Evolutionary conservation across 2,329 filamentous ascomycete species (phyloP).

Genomic region (Didymella pinodella): DNA sequence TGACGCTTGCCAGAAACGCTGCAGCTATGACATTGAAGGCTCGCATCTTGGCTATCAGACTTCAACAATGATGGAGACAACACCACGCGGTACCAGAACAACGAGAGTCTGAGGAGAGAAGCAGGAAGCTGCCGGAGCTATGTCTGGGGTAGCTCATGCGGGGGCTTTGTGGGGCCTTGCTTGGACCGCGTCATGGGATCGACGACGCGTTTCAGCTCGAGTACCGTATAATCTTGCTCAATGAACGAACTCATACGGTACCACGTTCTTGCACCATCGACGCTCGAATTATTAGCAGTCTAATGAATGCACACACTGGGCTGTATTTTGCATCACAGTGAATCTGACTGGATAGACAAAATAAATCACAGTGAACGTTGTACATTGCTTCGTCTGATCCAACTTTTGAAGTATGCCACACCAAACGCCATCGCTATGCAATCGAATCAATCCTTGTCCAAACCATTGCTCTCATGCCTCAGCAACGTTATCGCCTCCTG

Average conservation of each 20-base stretch:
- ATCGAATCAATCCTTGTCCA: conserved; percentile 6
- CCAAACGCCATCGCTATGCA: conserved; percentile 51
- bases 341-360: background rate
- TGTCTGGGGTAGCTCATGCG: conserved; percentile 20
- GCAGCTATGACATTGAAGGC: conserved; percentile 30
- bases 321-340: background rate
- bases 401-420: conserved; percentile 21
- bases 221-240: background rate
- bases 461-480: conserved; percentile 20
- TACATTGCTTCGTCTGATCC: conserved; percentile 25
- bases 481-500: conserved; percentile 35
- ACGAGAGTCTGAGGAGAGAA: background rate
- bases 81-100: background rate
- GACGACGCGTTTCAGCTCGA: conserved; percentile 11
- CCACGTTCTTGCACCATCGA: background rate
- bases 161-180: conserved; percentile 13
- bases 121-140: conserved; percentile 6
- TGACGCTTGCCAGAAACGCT: conserved; percentile 54
- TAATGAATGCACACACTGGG: background rate
- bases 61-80: background rate
- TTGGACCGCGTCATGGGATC: conserved; percentile 14
- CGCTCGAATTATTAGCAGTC: background rate
- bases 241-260: too few species aligned
- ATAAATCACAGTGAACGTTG: conserved; percentile 16
- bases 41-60: conserved; percentile 37